phyloP scores from a whole-genome alignment of 1,284 basidiomycete genomes.

The Cutaneotrichosporon mucoides region DNA sequence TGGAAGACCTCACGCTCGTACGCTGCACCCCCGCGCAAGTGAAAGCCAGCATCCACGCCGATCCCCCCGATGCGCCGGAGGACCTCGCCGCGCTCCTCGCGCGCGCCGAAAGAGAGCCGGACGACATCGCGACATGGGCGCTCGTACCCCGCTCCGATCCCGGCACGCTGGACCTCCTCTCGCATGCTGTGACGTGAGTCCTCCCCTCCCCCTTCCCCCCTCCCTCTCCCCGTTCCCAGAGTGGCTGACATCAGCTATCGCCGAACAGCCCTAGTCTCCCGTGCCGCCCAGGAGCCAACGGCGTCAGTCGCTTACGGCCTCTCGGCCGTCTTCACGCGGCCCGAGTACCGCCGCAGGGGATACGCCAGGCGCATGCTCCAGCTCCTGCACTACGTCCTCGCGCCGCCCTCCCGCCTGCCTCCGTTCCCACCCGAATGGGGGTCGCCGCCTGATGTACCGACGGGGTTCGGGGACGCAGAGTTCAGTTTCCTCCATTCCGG shows the following conservation, averaged over 20 bases:
- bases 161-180: constrained; percentile 22
- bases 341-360: constrained; percentile 23
- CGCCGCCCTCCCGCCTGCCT: constrained; percentile 16
- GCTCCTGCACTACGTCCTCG: constrained; percentile 28
- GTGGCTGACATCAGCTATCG: neutral
- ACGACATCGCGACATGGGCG: constrained; percentile 17
- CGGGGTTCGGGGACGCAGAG: neutral
- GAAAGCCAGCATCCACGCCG: neutral
- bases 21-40: constrained; percentile 15
- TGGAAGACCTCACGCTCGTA: too few relatives aligned
- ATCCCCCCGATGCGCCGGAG: neutral
- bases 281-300: too few relatives aligned
- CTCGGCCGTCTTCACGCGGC: constrained; percentile 30
- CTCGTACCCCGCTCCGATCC: constrained; percentile 21
- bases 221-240: too few relatives aligned
- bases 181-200: constrained; percentile 28
- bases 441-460: constrained; percentile 4
- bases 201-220: too few relatives aligned
- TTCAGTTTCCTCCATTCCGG: constrained; percentile 31
- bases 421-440: constrained; percentile 23
- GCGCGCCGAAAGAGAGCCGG: neutral
- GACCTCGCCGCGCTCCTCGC: neutral
- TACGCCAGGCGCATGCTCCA: constrained; percentile 31
- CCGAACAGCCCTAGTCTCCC: neutral
- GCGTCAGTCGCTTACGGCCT: constrained; percentile 32